These are phyloP conservation scores for Russula brevipes DNA, from an alignment of 768 basidiomycete genomes.

Conservation along the genomic window DNA sequence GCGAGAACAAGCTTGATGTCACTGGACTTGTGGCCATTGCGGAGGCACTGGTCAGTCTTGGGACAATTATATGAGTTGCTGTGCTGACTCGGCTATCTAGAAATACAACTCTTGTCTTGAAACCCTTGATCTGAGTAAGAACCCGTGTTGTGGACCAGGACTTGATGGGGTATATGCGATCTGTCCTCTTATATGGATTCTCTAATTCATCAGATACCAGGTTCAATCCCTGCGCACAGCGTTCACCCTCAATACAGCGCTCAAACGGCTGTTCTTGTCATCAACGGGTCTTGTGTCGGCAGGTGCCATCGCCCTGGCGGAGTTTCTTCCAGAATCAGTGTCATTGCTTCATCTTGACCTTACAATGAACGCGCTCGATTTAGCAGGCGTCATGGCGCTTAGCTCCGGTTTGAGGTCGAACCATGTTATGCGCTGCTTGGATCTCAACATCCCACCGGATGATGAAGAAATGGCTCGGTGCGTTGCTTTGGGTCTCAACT, in stretches of 20 bases:
- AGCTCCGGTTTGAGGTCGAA: constrained; percentile 82
- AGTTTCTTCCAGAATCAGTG: constrained; percentile 88
- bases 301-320: constrained; percentile 91
- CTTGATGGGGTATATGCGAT: constrained; percentile 74
- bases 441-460: constrained; percentile 84
- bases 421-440: constrained; percentile 82
- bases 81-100: constrained; percentile 35
- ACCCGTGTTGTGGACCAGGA: constrained; percentile 86
- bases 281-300: constrained; percentile 72
- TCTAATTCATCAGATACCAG: constrained; percentile 34
- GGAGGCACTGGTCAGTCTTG: constrained; percentile 71
- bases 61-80: neutral
- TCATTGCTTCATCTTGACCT: constrained; percentile 89
- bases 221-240: constrained; percentile 87
- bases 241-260: constrained; percentile 84
- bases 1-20: constrained; percentile 91
- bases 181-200: neutral
- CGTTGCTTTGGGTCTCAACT: constrained; percentile 22
- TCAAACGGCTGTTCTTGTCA: constrained; percentile 90
- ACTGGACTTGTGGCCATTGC: constrained; percentile 74
- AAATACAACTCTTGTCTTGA: constrained; percentile 95
- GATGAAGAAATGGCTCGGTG: constrained; percentile 74
- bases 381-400: constrained; percentile 91
- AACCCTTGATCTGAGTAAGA: constrained; percentile 88
- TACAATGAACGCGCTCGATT: constrained; percentile 74